Evolutionary conservation across 2,329 filamentous ascomycete species (phyloP).

Genomic region (Juglanconis sp.): DNA sequence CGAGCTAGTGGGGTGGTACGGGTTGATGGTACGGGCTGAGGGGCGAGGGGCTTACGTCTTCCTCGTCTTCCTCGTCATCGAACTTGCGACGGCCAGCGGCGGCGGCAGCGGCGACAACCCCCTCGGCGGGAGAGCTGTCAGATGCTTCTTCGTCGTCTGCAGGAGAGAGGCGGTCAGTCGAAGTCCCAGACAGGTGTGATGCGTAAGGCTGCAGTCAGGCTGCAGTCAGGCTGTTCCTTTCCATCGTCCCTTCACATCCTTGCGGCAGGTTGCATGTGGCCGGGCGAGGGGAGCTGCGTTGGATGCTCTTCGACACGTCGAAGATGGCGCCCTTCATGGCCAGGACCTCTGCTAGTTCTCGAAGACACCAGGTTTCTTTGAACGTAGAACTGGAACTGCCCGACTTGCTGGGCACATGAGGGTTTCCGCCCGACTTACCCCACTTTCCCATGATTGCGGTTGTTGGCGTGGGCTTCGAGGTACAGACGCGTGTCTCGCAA

Average conservation of each 20-base stretch:
- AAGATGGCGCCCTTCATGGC: not conserved
- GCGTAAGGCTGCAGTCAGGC: not conserved
- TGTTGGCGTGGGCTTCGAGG: not conserved
- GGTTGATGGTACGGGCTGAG: slow-evolving; percentile 3
- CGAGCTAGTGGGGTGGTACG: not conserved
- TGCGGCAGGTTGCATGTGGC: not conserved
- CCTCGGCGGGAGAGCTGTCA: slow-evolving; percentile 31
- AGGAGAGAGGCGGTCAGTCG: slow-evolving; percentile 23
- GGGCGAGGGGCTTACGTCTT: slow-evolving; percentile 58
- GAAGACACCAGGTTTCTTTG: not conserved
- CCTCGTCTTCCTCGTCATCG: slow-evolving; percentile 85
- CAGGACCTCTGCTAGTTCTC: not conserved
- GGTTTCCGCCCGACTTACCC: slow-evolving; percentile 14
- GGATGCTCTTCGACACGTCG: not conserved
- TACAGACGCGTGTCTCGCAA: no score
- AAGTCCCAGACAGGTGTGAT: not conserved
- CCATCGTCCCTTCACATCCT: not conserved
- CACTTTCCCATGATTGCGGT: slow-evolving; percentile 17
- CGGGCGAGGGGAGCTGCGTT: not conserved
- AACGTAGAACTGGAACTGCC: not conserved
- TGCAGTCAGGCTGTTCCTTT: no score
- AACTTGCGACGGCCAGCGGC: slow-evolving; percentile 62
- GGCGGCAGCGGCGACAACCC: slow-evolving; percentile 31
- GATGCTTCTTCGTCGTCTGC: slow-evolving; percentile 35
- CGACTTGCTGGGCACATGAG: not conserved